Conservation (phyloP, 495 filamentous ascomycete genomes). For the Aspergillus panamensis region DNA sequence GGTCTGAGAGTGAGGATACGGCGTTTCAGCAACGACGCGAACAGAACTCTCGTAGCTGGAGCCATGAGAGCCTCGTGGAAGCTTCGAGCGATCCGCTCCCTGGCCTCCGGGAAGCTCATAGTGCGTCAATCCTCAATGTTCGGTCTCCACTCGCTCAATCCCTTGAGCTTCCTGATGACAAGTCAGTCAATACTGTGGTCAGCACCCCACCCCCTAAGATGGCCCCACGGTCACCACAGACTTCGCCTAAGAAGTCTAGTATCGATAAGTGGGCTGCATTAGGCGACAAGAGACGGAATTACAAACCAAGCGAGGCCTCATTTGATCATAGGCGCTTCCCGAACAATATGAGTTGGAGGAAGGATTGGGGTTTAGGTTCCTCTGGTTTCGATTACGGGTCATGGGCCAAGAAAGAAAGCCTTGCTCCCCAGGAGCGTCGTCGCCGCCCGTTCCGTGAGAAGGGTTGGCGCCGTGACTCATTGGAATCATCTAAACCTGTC, state of each 20-base stretch:
- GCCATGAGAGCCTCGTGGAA: conserved; percentile 62
- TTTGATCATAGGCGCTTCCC: conserved; percentile 40
- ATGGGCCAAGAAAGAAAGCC: conserved; percentile 50
- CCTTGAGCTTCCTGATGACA: conserved; percentile 31
- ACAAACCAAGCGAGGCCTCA: conserved; percentile 46
- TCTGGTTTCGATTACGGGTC: conserved; percentile 48
- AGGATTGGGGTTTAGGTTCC: conserved; percentile 53
- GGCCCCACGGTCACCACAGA: conserved; percentile 48
- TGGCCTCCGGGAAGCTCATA: conserved; percentile 43
- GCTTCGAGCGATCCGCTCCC: conserved; percentile 25
- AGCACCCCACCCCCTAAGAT: conserved; percentile 67
- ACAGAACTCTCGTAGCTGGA: conserved; percentile 77
- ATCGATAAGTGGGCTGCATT: conserved; percentile 86
- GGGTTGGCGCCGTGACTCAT: conserved; percentile 63
- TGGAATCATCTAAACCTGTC: conserved; percentile 31
- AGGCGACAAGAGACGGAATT: conserved; percentile 72
- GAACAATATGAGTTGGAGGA: conserved; percentile 42
- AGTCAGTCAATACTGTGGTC: conserved; percentile 52
- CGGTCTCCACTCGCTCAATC: conserved; percentile 24
- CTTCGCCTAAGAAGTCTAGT: conserved; percentile 49
- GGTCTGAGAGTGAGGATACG: conserved; percentile 58
- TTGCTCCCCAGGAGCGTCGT: conserved; percentile 33
- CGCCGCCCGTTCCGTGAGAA: conserved; percentile 44
- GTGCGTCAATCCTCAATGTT: conserved; percentile 50
- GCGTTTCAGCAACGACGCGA: conserved; percentile 61